These are phyloP conservation scores for Acanthamoeba culbertsoni DNA, from an alignment of 208 protist genomes.

Conservation along the genomic window DNA sequence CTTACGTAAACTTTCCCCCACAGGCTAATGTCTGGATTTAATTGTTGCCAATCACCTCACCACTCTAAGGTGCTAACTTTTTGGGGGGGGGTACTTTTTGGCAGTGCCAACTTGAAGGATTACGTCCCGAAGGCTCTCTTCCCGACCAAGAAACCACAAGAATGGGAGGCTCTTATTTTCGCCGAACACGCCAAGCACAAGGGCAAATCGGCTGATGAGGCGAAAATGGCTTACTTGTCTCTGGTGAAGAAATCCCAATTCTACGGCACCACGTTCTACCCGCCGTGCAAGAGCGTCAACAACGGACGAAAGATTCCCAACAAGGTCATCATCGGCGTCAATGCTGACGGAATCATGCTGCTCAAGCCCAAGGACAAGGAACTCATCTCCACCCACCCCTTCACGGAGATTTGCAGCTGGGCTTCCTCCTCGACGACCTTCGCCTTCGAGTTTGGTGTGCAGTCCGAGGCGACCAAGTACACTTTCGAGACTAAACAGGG, in stretches of 20 bases:
- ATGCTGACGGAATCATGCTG: constrained; percentile 60
- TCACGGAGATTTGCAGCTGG: constrained; percentile 69
- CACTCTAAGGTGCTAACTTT: not conserved
- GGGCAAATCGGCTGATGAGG: constrained; percentile 55
- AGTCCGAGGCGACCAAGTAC: constrained; percentile 60
- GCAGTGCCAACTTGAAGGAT: constrained; percentile 38
- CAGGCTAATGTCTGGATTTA: not conserved
- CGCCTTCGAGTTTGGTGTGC: constrained; percentile 65
- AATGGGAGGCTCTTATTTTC: constrained; percentile 59
- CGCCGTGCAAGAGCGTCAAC: constrained; percentile 61
- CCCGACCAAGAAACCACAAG: constrained; percentile 22
- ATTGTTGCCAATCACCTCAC: not conserved
- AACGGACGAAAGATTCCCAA: constrained; percentile 61
- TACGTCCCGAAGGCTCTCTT: constrained; percentile 50
- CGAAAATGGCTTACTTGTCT: constrained; percentile 37
- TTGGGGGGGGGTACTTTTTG: not conserved
- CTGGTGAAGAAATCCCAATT: constrained; percentile 58
- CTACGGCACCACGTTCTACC: constrained; percentile 65
- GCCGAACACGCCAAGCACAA: constrained; percentile 58
- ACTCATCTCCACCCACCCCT: constrained; percentile 62
- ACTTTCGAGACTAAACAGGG: constrained; percentile 66
- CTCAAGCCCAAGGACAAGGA: constrained; percentile 65
- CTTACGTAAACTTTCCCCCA: not conserved
- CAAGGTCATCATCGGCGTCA: constrained; percentile 68
- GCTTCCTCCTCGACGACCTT: constrained; percentile 65